A percentile compares a stretch with the other conserved stretches of the same genome.
Evolutionary conservation across 768 basidiomycete genomes (phyloP).

Genomic region (Guyanaporus albipodus): DNA sequence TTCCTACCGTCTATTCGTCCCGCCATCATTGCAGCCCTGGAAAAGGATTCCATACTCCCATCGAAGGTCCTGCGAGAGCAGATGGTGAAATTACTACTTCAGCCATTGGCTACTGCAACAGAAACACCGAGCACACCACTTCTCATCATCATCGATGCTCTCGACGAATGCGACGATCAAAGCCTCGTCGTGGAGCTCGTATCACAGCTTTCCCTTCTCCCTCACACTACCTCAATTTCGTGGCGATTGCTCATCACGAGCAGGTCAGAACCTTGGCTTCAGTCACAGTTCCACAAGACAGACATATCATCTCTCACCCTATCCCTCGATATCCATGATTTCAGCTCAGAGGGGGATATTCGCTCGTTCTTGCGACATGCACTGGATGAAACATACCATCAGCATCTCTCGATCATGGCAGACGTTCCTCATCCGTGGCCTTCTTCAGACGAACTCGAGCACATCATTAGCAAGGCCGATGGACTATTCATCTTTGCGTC

Average conservation of each 20-base stretch:
- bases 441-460: slow-evolving; percentile 17
- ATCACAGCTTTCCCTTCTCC: slow-evolving; percentile 17
- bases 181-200: slow-evolving; percentile 26
- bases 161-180: slow-evolving; percentile 27
- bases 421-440: slow-evolving; percentile 25
- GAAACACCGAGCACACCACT: slow-evolving; percentile 9
- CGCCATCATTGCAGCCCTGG: slow-evolving; percentile 21
- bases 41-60: slow-evolving; percentile 25
- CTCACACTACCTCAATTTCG: slow-evolving; percentile 10
- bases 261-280: slow-evolving; percentile 20
- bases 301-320: slow-evolving; percentile 11
- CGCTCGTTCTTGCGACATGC: slow-evolving; percentile 19
- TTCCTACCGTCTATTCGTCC: slow-evolving; percentile 20
- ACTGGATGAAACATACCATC: slow-evolving; percentile 15
- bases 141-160: slow-evolving; percentile 22
- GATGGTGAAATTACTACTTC: slow-evolving; percentile 24
- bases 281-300: slow-evolving; percentile 16
- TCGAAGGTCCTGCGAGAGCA: slow-evolving; percentile 29
- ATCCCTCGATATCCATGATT: slow-evolving; percentile 20
- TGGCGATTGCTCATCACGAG: slow-evolving; percentile 27
- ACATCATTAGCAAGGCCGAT: slow-evolving; percentile 14
- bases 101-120: slow-evolving; percentile 13
- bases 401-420: slow-evolving; percentile 19
- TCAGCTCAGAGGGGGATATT: slow-evolving; percentile 23
- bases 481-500: slow-evolving; percentile 30